A percentile compares a stretch with the other conserved stretches of the same genome.
phyloP scores from a whole-genome alignment of 2,329 filamentous ascomycete genomes.

The Parastagonospora avenae region DNA sequence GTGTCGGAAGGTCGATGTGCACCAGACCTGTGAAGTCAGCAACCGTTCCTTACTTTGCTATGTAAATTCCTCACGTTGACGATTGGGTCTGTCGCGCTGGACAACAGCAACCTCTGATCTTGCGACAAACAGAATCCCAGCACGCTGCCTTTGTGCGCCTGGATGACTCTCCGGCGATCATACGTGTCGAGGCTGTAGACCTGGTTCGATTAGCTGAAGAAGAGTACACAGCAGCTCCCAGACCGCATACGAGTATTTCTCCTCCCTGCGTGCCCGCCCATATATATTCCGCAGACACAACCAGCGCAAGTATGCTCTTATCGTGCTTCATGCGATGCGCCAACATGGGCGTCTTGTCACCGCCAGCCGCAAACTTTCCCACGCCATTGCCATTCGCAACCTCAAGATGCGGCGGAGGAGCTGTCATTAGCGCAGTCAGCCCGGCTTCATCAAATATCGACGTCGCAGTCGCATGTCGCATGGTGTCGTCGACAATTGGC shows the following conservation, averaged over 20 bases:
- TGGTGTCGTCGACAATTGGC: conserved; percentile 14
- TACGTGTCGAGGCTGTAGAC: conserved; percentile 90
- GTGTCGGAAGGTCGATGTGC: conserved; percentile 73
- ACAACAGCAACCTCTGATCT: conserved; percentile 79
- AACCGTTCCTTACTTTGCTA: not conserved
- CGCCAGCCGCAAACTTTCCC: conserved; percentile 3
- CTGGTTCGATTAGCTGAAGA: conserved; percentile 38
- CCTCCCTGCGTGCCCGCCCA: conserved; percentile 94
- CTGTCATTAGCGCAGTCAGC: conserved; percentile 39
- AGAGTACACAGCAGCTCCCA: not conserved
- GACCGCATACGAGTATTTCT: conserved; percentile 72
- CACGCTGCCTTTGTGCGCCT: conserved; percentile 90
- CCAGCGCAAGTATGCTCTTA: conserved; percentile 81
- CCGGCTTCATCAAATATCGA: conserved; percentile 9
- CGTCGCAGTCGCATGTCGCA: conserved; percentile 26
- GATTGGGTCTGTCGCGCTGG: conserved; percentile 89
- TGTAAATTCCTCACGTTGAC: conserved; percentile 67
- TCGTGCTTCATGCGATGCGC: conserved; percentile 77
- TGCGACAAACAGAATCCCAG: conserved; percentile 81
- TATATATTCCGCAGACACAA: conserved; percentile 78
- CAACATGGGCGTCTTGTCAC: conserved; percentile 60
- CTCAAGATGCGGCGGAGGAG: conserved; percentile 29
- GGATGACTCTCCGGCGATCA: conserved; percentile 75
- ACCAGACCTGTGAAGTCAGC: conserved; percentile 68
- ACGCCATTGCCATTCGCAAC: conserved; percentile 22